phyloP scores from a whole-genome alignment of 2,329 filamentous ascomycete genomes.

The Diplocarpon mali region DNA sequence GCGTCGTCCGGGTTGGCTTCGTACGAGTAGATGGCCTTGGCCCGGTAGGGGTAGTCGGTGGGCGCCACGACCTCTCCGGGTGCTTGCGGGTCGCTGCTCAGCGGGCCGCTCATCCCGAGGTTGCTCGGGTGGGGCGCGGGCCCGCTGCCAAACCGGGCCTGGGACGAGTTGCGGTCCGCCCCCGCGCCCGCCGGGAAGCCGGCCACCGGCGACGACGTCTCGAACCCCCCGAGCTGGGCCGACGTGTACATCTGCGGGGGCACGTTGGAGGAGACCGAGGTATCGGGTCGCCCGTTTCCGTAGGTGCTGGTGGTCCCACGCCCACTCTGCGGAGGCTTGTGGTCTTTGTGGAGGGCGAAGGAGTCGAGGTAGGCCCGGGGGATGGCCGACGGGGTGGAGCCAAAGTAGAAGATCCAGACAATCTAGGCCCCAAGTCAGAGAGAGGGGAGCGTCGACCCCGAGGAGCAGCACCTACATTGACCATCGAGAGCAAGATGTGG shows the following conservation, averaged over 20 bases:
- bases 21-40: constrained; percentile 98
- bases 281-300: constrained; percentile 66
- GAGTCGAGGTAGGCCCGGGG: constrained; percentile 91
- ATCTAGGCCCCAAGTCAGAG: constrained; percentile 44
- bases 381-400: constrained; percentile 75
- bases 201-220: constrained; percentile 77
- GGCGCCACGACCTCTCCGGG: constrained; percentile 53
- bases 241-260: constrained; percentile 97
- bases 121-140: constrained; percentile 31
- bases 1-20: constrained; percentile 96
- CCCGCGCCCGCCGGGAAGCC: constrained; percentile 22
- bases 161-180: constrained; percentile 50
- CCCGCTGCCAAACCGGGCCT: constrained; percentile 33
- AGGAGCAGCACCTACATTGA: constrained; percentile 53
- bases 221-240: constrained; percentile 87
- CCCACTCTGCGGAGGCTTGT: constrained; percentile 28
- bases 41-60: constrained; percentile 91
- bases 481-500: constrained; percentile 88
- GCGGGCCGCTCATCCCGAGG: constrained; percentile 23
- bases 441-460: neutral
- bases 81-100: constrained; percentile 20
- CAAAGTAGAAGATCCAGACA: constrained; percentile 98
- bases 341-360: constrained; percentile 84
- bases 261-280: constrained; percentile 63
- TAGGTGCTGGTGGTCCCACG: constrained; percentile 57